Base-by-base conservation (phyloP, 1,284 basidiomycete genomes). In the Trichosporon asahii region DNA sequence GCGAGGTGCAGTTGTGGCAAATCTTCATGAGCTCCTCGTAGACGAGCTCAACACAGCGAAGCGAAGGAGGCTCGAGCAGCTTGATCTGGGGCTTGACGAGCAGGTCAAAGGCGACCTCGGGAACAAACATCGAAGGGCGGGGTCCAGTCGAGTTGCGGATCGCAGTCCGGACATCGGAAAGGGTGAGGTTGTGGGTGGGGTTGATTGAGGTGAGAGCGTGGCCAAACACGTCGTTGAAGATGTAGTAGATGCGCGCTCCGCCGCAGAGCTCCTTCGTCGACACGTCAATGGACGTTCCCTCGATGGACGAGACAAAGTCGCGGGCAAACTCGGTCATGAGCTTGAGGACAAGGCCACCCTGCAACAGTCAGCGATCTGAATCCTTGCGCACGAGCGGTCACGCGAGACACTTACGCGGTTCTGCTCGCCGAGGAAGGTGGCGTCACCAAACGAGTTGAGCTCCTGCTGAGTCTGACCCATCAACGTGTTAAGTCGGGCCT, bases 401-500 rank as follows among this genome's bases (percentile, higher is more conserved):
- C 78, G 70, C 57, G 14, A n/a, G 57, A 61, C 57, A 74, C 85
- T 78, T 66, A 84, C 86, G 84, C 94, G 90, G 80, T 98, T 95
- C 78, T 90, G 89, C 85, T 98, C 95, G 21, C 94, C 96, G 75
- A 94, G 91, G 80, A 95, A 89, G 1, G 94, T 93, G 23, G 93
- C 88, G 81, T 98, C 97, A 31, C 97, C 97, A 79, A 97, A 98
- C 5, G 94, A 90, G 83, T 94, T 94, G 63, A 99, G 88, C 82
- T 99, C 97, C 84, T 99, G 97, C 82, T 98, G 95, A 4, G 97
- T 95, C 85, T 99, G 97, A 12, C 95, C 95, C 94, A 99, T 99
- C 15, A 99, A 85, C 7, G 97, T 99, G 82, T 99, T 99, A 74
- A 99, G 85, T 21, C 95, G 88, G 14, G 97, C 97, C 84, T 99